Percentiles rank a stretch among this genome's conserved stretches.
Evolutionary conservation across 805 yeast species (phyloP).

Genomic region (Clavispora phyllophila): DNA sequence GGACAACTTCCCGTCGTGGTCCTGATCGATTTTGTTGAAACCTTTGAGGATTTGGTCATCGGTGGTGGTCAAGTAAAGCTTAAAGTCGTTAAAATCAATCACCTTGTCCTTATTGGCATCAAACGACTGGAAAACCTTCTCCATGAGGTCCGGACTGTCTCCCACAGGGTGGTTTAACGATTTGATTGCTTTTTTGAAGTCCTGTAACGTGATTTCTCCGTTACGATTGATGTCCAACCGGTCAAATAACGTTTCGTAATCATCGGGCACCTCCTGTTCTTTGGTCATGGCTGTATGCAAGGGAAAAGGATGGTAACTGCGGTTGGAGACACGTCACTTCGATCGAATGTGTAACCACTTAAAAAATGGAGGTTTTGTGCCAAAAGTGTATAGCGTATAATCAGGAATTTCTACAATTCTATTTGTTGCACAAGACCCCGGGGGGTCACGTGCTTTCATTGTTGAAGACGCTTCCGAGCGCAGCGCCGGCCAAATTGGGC

Average conservation of each 20-base stretch:
- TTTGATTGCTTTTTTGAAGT: constrained; percentile 43
- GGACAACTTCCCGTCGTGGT: constrained; percentile 67
- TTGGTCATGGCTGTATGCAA: constrained; percentile 1
- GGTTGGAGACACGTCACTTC: background rate
- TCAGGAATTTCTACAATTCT: constrained; percentile 1
- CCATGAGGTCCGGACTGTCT: constrained; percentile 54
- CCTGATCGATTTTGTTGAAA: constrained; percentile 61
- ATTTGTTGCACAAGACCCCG: constrained; percentile 1
- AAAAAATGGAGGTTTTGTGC: background rate
- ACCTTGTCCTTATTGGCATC: constrained; percentile 52
- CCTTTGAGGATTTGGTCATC: constrained; percentile 69
- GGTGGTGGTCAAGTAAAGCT: constrained; percentile 57
- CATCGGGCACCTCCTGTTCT: constrained; percentile 14
- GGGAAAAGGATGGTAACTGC: background rate
- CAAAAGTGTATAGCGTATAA: background rate
- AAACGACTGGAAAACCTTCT: constrained; percentile 52
- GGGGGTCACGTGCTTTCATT: constrained; percentile 5
- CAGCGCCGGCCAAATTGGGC: too few species aligned
- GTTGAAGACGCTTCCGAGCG: background rate
- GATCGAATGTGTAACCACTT: background rate
- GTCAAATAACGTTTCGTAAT: constrained; percentile 30
- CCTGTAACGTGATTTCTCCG: constrained; percentile 47
- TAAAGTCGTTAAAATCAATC: constrained; percentile 63
- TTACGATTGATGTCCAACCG: constrained; percentile 33
- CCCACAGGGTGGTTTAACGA: constrained; percentile 59